phyloP scores from a whole-genome alignment of 805 yeast species.

The Candida ipomoeae region DNA sequence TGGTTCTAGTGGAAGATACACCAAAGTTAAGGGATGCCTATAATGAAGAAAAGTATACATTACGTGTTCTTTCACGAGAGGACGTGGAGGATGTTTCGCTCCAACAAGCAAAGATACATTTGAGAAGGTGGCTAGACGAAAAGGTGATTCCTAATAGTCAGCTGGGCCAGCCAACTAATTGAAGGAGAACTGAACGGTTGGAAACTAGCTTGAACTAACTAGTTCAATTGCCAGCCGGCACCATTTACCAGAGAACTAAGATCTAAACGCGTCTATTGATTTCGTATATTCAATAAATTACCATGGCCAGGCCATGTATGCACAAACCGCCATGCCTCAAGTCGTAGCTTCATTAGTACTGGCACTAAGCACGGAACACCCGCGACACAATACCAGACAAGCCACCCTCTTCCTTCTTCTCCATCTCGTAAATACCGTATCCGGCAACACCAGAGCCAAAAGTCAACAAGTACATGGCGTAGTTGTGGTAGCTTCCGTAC shows the following conservation, averaged over 20 bases:
- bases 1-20: constrained; percentile 18
- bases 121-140: constrained; percentile 23
- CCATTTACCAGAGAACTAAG: too few species aligned
- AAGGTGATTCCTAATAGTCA: constrained; percentile 5
- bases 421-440: constrained; percentile 69
- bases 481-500: constrained; percentile 59
- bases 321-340: background rate
- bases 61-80: constrained; percentile 23
- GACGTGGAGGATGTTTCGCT: constrained; percentile 22
- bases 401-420: constrained; percentile 60
- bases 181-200: too few species aligned
- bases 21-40: constrained; percentile 29
- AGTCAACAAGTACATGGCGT: constrained; percentile 56
- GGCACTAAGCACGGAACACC: constrained; percentile 33
- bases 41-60: constrained; percentile 18
- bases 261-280: background rate
- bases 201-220: background rate
- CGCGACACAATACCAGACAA: constrained; percentile 45
- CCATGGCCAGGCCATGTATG: background rate
- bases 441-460: constrained; percentile 62
- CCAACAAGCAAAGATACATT: constrained; percentile 14
- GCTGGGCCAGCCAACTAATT: too few species aligned
- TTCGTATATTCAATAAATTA: constrained; percentile 5
- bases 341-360: background rate
- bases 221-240: background rate